Conservation (phyloP, 768 basidiomycete genomes). For the Cystofilobasidium macerans region DNA sequence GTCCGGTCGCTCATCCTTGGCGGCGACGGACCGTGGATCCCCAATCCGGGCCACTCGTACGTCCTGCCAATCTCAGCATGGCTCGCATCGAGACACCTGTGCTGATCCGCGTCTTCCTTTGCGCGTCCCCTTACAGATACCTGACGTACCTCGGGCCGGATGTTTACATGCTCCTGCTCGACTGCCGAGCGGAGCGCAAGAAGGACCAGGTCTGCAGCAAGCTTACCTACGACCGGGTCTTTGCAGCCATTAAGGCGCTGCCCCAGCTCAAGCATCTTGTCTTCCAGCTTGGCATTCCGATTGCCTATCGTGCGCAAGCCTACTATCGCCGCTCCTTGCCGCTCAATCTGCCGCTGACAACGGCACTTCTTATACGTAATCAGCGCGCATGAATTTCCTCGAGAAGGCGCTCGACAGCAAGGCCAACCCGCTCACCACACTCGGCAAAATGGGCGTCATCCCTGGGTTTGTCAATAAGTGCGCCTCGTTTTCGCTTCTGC, state of each 20-base stretch:
- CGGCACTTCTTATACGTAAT: neutral
- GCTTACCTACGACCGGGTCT: constrained; percentile 60
- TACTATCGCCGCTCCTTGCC: neutral
- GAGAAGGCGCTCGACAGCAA: constrained; percentile 62
- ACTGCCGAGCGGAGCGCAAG: constrained; percentile 71
- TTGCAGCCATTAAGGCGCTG: constrained; percentile 51
- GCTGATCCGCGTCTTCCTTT: no score
- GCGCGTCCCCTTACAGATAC: neutral
- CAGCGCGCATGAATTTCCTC: constrained; percentile 59
- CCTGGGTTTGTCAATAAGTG: constrained; percentile 47
- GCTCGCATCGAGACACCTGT: neutral
- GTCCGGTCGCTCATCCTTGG: constrained; percentile 67
- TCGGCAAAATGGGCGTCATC: constrained; percentile 51
- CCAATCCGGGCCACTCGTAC: constrained; percentile 71
- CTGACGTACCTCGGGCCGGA: constrained; percentile 35
- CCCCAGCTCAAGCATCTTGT: constrained; percentile 74
- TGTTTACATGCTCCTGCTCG: constrained; percentile 60
- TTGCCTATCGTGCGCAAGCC: constrained; percentile 18
- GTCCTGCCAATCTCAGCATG: constrained; percentile 60
- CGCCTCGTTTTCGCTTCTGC: constrained; percentile 1
- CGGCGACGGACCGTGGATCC: constrained; percentile 56
- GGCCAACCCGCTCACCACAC: constrained; percentile 67
- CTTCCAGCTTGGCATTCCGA: constrained; percentile 56
- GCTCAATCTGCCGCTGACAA: neutral
- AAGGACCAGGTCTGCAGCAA: constrained; percentile 68